Evolutionary conservation across 31 red algal species (phyloP), one percentile per base, ranked within the genome.

Genomic region (Porphyra umbilicalis): DNA sequence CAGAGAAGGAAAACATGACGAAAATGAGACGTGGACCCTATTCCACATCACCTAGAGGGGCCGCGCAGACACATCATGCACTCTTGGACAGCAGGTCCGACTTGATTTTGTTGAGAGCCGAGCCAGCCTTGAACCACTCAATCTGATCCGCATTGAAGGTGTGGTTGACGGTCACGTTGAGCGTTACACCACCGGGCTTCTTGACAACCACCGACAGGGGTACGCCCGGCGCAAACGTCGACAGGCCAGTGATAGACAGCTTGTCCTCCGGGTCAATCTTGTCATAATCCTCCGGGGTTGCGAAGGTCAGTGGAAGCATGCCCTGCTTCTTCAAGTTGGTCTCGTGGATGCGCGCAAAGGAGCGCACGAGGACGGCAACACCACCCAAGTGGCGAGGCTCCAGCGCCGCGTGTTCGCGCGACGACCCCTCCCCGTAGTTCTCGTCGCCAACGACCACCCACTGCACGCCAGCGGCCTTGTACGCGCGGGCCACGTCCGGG

Each of bases 281-380:
- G 71, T 99, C 98, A 91, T 99, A 99, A 84, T 99, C 98, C 30
- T 71, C 78, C 32, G 94, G 81, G 68, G 93, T 82, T 6, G 84
- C 89, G 87, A 99, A 99, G 35, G 94, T 97, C 20, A 99, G 80
- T 15, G 98, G 89, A 79, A 99, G 90, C 94, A 99, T 95, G 38
- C 98, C 98, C 80, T 99, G 98, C 90, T 99, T 99, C 86, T 99
- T 99, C 74, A 99, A 79, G 76, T 99, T 99, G 39, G 98, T 99
- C 86, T 99, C 98, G 80, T 96, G 94, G 81, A 99, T 99, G 10
- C 98, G 88, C 32, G 98, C 98, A 90, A 99, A 99, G 25, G 91
- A 95, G 32, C 92, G 91, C 35, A 96, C 98, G 67, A 99, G 93
- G 39, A 99, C 91, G 76, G 98, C 98, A n/a, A 95, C 87, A 16